A percentile compares a stretch with the other conserved stretches of the same genome.
Conservation (phyloP, 2,329 filamentous ascomycete species). For the Sclerotinia subarctica region DNA sequence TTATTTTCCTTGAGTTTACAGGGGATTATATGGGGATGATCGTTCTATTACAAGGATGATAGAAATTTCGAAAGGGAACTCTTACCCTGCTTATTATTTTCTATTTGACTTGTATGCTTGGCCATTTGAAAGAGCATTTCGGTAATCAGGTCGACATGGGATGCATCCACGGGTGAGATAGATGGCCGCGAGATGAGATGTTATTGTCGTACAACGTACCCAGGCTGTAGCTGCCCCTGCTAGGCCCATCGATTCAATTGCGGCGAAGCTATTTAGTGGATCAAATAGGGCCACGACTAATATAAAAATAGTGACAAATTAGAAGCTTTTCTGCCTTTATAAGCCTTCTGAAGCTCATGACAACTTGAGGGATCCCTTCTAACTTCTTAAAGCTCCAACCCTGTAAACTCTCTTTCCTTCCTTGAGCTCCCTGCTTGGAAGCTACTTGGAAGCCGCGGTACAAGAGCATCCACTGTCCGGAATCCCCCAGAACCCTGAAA, state of each 20-base stretch:
- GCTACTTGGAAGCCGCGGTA: constrained; percentile 6
- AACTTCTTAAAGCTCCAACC: constrained; percentile 3
- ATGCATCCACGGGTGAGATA: constrained; percentile 14
- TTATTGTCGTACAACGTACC: constrained; percentile 14
- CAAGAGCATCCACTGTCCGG: constrained; percentile 15
- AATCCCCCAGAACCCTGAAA: constrained; percentile 19
- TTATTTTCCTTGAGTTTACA: constrained; percentile 15
- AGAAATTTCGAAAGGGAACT: constrained; percentile 12
- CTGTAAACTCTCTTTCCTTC: constrained; percentile 3
- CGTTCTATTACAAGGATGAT: constrained; percentile 13
- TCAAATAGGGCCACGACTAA: constrained; percentile 13
- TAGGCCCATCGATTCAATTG: constrained; percentile 12
- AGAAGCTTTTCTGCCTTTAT: constrained; percentile 7
- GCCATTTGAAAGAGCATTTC: background rate
- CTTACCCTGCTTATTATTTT: constrained; percentile 1
- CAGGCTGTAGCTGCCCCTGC: constrained; percentile 1
- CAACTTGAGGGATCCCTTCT: constrained; percentile 8
- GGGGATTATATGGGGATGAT: constrained; percentile 18
- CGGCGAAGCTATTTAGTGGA: constrained; percentile 15
- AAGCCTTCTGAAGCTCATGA: constrained; percentile 4
- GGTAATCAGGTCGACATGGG: constrained; percentile 13
- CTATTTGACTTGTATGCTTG: background rate
- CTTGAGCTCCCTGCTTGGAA: constrained; percentile 6
- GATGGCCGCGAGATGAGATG: constrained; percentile 16
- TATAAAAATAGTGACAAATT: constrained; percentile 20